Conservation (phyloP, 768 basidiomycete species). For the Kwoniella shandongensis region DNA sequence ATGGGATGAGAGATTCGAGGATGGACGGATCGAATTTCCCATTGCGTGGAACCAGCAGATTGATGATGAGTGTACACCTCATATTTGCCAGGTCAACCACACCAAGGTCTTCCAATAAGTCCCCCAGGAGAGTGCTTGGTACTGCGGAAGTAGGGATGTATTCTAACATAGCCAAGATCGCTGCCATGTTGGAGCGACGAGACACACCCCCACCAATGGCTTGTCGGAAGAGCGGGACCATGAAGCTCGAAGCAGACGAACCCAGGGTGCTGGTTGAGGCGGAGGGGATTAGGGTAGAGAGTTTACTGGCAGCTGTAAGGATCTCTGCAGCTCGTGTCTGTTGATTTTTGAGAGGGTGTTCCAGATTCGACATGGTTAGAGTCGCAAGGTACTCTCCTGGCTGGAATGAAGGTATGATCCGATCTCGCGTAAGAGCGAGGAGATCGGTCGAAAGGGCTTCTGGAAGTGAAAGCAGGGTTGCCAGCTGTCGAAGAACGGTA, state of each 20-base stretch:
- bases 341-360: conserved; percentile 21
- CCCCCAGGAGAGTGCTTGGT: conserved; percentile 14
- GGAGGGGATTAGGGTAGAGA: conserved; percentile 7
- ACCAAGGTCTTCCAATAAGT: conserved; percentile 22
- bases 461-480: background rate
- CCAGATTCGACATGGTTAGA: conserved; percentile 24
- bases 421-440: conserved; percentile 4
- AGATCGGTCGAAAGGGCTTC: background rate
- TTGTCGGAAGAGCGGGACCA: conserved; percentile 30
- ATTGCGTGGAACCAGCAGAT: conserved; percentile 8
- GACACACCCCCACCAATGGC: conserved; percentile 14
- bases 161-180: conserved; percentile 20
- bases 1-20: conserved; percentile 24
- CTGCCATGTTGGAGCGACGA: conserved; percentile 15
- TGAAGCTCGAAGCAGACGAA: conserved; percentile 10
- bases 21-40: conserved; percentile 1
- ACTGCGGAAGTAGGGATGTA: conserved; percentile 16
- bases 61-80: conserved; percentile 24
- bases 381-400: conserved; percentile 19
- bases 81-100: conserved; percentile 20
- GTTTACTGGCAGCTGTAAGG: conserved; percentile 11
- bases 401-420: conserved; percentile 19
- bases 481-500: conserved; percentile 26
- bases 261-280: conserved; percentile 1
- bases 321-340: conserved; percentile 29